Evolutionary conservation across 345 rosid genomes (phyloP).

Genomic region (Boechera stricta): DNA sequence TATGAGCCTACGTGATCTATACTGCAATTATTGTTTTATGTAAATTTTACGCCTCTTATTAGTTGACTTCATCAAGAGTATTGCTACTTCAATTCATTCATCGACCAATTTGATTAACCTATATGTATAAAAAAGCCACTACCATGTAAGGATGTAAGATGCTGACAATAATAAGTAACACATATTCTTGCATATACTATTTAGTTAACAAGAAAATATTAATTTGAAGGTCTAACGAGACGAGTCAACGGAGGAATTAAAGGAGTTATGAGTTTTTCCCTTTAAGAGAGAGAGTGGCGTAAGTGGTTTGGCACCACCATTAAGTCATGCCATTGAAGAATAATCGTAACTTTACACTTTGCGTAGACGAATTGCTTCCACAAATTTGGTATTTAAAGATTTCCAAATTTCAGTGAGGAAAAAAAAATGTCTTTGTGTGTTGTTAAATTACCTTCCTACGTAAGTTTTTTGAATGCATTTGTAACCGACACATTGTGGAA

Average conservation of each 20-base stretch:
- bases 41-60: not conserved
- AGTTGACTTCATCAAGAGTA: constrained; percentile 22
- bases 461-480: constrained; percentile 27
- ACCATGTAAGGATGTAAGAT: constrained; percentile 13
- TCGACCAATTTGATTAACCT: constrained; percentile 5
- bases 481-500: constrained; percentile 33
- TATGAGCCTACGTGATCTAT: not conserved
- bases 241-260: constrained; percentile 35
- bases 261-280: constrained; percentile 22
- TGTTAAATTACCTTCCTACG: constrained; percentile 10
- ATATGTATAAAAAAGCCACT: not conserved
- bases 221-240: constrained; percentile 9
- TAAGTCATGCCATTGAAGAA: constrained; percentile 41
- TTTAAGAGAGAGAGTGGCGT: constrained; percentile 28
- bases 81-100: constrained; percentile 15
- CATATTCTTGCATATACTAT: not conserved
- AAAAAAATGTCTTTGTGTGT: constrained; percentile 9
- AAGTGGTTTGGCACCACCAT: constrained; percentile 46
- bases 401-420: not conserved
- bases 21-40: not conserved
- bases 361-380: constrained; percentile 42
- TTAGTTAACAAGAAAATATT: constrained; percentile 3
- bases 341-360: constrained; percentile 45
- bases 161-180: constrained; percentile 11
- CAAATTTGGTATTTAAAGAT: constrained; percentile 12